phyloP scores from a whole-genome alignment of 1,139 yeast species.

The Scheffersomyces lignicola region DNA sequence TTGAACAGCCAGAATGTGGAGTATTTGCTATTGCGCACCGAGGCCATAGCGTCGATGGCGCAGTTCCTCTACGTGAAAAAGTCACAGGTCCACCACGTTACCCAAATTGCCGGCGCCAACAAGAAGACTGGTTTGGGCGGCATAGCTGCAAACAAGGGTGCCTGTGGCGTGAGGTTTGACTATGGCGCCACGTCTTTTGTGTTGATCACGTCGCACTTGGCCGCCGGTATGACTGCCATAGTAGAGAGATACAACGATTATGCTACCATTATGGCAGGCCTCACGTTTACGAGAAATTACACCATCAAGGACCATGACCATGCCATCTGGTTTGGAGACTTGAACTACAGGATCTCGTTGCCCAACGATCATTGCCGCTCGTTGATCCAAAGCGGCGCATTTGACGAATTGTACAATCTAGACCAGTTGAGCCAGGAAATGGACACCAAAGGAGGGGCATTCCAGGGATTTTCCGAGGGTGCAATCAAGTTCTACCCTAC shows the following conservation, averaged over 20 bases:
- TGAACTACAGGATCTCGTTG: constrained; percentile 79
- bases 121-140: constrained; percentile 92
- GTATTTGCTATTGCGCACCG: constrained; percentile 42
- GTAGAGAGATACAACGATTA: constrained; percentile 90
- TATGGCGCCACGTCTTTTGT: constrained; percentile 80
- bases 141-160: constrained; percentile 90
- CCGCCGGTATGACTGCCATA: constrained; percentile 85
- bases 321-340: constrained; percentile 93
- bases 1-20: constrained; percentile 45
- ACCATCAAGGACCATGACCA: constrained; percentile 80
- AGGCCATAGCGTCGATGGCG: constrained; percentile 46
- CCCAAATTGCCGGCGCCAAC: constrained; percentile 74
- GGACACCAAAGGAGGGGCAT: constrained; percentile 70
- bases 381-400: constrained; percentile 46
- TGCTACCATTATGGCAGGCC: constrained; percentile 73
- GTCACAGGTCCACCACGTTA: constrained; percentile 60
- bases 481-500: constrained; percentile 76
- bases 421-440: constrained; percentile 88
- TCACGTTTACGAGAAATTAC: constrained; percentile 72
- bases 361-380: constrained; percentile 75
- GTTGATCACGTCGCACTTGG: constrained; percentile 87
- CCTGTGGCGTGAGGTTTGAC: constrained; percentile 78
- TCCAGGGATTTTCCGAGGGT: constrained; percentile 82
- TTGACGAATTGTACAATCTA: constrained; percentile 57
- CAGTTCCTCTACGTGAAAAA: constrained; percentile 35